A percentile compares a stretch with the other conserved stretches of the same genome.
Conservation (phyloP, 331 rosid species). For the Rhamnella rubrinervis region DNA sequence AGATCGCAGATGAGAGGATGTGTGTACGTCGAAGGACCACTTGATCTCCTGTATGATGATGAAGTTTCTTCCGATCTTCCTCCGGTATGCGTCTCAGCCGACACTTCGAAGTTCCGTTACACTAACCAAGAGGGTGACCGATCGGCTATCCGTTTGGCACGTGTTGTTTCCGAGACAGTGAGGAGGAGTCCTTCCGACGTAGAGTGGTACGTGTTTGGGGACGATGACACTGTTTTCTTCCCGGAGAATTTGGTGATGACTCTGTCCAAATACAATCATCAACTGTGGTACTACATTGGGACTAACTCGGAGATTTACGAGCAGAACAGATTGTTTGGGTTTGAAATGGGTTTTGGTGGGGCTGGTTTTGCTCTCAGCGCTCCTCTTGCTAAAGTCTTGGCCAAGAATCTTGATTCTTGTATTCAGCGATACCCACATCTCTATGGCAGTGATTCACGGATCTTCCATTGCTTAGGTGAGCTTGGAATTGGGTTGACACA, state of each 20-base stretch:
- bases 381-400: constrained; percentile 58
- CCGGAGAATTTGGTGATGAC: constrained; percentile 77
- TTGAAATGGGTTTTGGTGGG: constrained; percentile 87
- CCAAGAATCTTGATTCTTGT: constrained; percentile 75
- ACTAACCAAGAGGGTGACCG: constrained; percentile 44
- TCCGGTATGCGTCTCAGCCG: constrained; percentile 56
- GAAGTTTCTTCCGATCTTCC: constrained; percentile 44
- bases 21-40: constrained; percentile 61
- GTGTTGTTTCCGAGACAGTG: constrained; percentile 67
- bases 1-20: constrained; percentile 63
- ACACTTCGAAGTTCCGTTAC: constrained; percentile 70
- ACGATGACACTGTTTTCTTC: constrained; percentile 82
- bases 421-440: constrained; percentile 79
- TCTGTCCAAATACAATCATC: constrained; percentile 76
- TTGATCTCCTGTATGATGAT: constrained; percentile 15
- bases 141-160: constrained; percentile 75
- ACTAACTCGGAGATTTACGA: constrained; percentile 68
- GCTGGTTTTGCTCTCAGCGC: constrained; percentile 87
- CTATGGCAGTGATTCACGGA: constrained; percentile 83
- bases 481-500: constrained; percentile 82
- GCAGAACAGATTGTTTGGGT: constrained; percentile 58
- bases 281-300: constrained; percentile 81
- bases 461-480: constrained; percentile 70
- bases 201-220: constrained; percentile 92
- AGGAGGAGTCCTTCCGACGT: constrained; percentile 55